Base-by-base conservation (phyloP, 2,329 filamentous ascomycete genomes). In the Cercospora nicotianae region DNA sequence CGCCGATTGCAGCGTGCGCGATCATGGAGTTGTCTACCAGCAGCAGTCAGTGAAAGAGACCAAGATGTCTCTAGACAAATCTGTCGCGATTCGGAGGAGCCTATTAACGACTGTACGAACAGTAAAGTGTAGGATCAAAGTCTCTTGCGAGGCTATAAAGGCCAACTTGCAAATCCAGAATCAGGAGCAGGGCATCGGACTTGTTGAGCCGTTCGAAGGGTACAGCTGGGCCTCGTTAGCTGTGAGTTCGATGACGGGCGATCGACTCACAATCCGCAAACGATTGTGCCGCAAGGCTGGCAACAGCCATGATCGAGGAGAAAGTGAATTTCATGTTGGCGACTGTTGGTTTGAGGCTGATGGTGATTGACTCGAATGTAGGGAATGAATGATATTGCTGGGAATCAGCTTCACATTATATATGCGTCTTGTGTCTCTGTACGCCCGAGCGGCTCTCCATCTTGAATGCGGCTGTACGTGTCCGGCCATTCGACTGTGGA, bases 1-100 rank as follows among this genome's bases (percentile, higher is more conserved):
- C 86, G 65, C 87, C 90, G 1, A 92, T 77, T 5, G 86, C 85
- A 18, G 90, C 86, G 72, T 92, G 90, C 1, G 88, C 90, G 51
- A 91, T 80, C 70, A 92, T 87, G 77, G 87, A 87, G 76, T 90
- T 86, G 69, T 86, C 36, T 42, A n/a, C 16, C 16, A 16, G 7
- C 3, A n/a, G 7, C 6, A 42, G 16, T 42, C 5, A 42, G 36
- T 42, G 31, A 12, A 12, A 31, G 30, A 9, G 30, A 31, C 30
- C 30, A 8, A 1, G 30, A 31, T 31, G 30, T 31, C 1, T 31
- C 30, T 31, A 5, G 13, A 39, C 33, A 42, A 8, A 42, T n/a
- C 36, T 42, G 36, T 7, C 16, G 36, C 6, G 36, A 7, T 7
- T 8, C 7, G 16, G 1, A 42, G 16, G 8, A 8, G 16, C 6